Base-by-base conservation (phyloP, 139 green algal species). In the Eudorina sp. region DNA sequence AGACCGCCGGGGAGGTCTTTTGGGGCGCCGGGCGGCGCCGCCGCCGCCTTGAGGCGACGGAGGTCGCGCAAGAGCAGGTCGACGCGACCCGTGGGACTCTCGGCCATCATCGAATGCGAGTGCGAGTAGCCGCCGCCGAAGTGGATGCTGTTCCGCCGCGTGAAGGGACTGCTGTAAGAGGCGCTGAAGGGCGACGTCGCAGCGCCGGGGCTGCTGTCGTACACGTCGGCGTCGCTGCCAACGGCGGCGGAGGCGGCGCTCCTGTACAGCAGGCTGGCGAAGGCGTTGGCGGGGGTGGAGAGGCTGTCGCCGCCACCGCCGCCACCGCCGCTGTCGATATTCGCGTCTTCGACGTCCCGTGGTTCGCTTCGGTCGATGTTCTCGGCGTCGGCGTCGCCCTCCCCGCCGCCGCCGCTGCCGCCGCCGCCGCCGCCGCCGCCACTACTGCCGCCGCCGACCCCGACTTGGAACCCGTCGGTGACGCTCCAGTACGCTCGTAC, bases 131-230 rank as follows among this genome's bases (percentile, higher is more conserved):
- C 8, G 7, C 5, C 4, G 8, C 23, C 55, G 55, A 72, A 72
- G 14, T 3, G 21, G 62, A 72, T 5, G 6, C 31, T 72, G 62
- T 29, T 72, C 3, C 62, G 62, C 16, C 21, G 62, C 62, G 31
- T 34, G 62, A 72, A 72, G 62, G 38, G 62, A n/a, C n/a, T n/a
- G 62, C 62, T 72, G 62, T 40, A 72, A 5, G 62, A 72, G 48
- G 48, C 9, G 48, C 11, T 55, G 48, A 55, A 72, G 62, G 31
- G n/a, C n/a, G n/a, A n/a, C n/a, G n/a, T n/a, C n/a, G n/a, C 21
- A 72, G 3, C 6, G 16, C 62, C 62, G 23, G 62, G 62, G 23
- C 62, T 72, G 62, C 62, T 29, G 2, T 25, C 27, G 23, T 29
- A 25, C 4, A 19, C 36, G 19, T 55, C 48, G 48, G 21, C 21